phyloP scores from a whole-genome alignment of 371 early-diverging fungal genomes.

The Dinochytrium kinnereticum region DNA sequence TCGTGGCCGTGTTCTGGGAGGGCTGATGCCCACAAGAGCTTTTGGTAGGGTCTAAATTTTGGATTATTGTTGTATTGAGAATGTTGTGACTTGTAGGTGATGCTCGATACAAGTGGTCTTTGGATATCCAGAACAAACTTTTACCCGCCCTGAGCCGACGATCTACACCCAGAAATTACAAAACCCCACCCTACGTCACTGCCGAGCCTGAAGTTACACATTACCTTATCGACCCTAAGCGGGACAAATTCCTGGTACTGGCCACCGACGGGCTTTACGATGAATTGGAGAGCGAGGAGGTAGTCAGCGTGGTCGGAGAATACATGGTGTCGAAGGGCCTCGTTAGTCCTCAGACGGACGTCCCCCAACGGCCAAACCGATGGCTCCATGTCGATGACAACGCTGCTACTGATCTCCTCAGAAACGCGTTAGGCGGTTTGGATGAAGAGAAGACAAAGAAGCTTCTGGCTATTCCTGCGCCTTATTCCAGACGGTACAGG shows the following conservation, averaged over 20 bases:
- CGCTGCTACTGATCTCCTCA: conserved; percentile 84
- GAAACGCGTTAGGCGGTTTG: conserved; percentile 72
- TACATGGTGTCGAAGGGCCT: conserved; percentile 19
- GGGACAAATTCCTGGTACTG: conserved; percentile 82
- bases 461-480: conserved; percentile 60
- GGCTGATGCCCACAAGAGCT: conserved; percentile 75
- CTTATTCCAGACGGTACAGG: conserved; percentile 69
- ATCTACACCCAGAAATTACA: conserved; percentile 68
- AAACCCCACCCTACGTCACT: conserved; percentile 92
- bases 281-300: conserved; percentile 73
- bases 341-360: not conserved
- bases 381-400: conserved; percentile 63
- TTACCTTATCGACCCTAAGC: conserved; percentile 62
- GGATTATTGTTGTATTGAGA: not conserved
- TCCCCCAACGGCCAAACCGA: conserved; percentile 4
- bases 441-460: conserved; percentile 36
- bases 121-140: conserved; percentile 23
- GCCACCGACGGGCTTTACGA: conserved; percentile 97
- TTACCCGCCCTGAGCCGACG: conserved; percentile 66
- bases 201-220: conserved; percentile 84
- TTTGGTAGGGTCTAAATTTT: conserved; percentile 59
- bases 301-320: conserved; percentile 56
- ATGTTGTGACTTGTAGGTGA: conserved; percentile 37
- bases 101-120: conserved; percentile 53
- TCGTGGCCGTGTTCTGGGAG: conserved; percentile 76